Percentiles rank a stretch among this genome's conserved stretches.
Evolutionary conservation across 2,329 filamentous ascomycete genomes (phyloP).

Genomic region (Fusarium agapanthi): DNA sequence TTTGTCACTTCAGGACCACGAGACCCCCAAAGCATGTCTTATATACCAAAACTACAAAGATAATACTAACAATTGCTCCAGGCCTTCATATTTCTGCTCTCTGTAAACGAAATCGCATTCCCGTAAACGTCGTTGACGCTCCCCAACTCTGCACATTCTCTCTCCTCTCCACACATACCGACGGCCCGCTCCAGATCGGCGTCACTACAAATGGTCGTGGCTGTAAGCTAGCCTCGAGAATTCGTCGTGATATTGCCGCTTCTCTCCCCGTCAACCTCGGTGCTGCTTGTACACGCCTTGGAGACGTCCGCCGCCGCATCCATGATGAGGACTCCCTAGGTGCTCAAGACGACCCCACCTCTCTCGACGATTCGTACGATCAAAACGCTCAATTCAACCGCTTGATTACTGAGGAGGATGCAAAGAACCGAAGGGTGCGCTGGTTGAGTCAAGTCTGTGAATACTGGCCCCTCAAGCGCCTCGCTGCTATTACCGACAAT

Average conservation of each 20-base stretch:
- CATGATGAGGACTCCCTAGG: conserved; percentile 72
- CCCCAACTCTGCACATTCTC: conserved; percentile 89
- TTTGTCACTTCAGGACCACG: conserved; percentile 77
- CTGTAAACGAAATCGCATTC: conserved; percentile 83
- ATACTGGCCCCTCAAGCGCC: conserved; percentile 90
- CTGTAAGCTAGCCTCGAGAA: conserved; percentile 90
- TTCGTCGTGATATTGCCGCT: conserved; percentile 87
- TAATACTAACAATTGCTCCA: conserved; percentile 42
- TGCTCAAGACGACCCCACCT: conserved; percentile 61
- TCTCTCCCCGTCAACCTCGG: conserved; percentile 81
- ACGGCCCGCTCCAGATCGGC: conserved; percentile 92
- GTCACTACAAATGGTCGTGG: conserved; percentile 95
- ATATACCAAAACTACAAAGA: not conserved
- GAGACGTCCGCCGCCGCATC: conserved; percentile 74
- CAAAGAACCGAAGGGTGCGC: conserved; percentile 82
- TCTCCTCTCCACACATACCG: conserved; percentile 85
- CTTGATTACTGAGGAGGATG: conserved; percentile 77
- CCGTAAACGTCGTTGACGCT: conserved; percentile 90
- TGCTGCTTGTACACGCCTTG: conserved; percentile 78
- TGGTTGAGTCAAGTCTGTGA: conserved; percentile 98
- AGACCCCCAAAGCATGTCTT: conserved; percentile 51
- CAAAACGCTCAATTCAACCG: conserved; percentile 87
- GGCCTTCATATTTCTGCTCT: conserved; percentile 74
- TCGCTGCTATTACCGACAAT: conserved; percentile 80
- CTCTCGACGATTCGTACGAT: conserved; percentile 70